phyloP scores from a whole-genome alignment of 1,284 basidiomycete genomes.

The Farysia itapuensis region DNA sequence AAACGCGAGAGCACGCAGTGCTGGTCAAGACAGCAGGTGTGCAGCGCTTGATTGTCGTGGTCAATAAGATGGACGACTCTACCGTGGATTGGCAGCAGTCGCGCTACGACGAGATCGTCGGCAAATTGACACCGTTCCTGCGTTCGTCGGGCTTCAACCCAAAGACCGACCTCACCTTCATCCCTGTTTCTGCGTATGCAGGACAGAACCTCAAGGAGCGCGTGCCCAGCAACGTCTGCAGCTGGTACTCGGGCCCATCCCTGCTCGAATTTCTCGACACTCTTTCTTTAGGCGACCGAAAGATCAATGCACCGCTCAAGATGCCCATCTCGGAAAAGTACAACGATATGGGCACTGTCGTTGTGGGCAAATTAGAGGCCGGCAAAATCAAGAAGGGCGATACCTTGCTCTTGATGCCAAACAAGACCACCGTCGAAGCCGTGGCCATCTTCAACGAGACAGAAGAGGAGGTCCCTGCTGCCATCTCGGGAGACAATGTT shows the following conservation, averaged over 20 bases:
- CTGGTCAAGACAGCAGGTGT: conserved; percentile 60
- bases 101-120: conserved; percentile 56
- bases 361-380: conserved; percentile 58
- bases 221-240: conserved; percentile 44
- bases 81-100: conserved; percentile 56
- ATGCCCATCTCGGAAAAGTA: conserved; percentile 60
- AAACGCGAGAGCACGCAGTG: conserved; percentile 59
- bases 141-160: conserved; percentile 55
- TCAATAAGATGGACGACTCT: conserved; percentile 60
- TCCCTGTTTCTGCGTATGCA: conserved; percentile 57
- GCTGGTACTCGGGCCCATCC: conserved; percentile 54
- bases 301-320: conserved; percentile 55
- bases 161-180: conserved; percentile 57
- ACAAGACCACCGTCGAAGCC: conserved; percentile 51
- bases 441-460: conserved; percentile 54
- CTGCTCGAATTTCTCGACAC: conserved; percentile 54
- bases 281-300: conserved; percentile 53
- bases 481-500: conserved; percentile 59
- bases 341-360: conserved; percentile 59
- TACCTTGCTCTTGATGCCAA: conserved; percentile 54
- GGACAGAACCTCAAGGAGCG: conserved; percentile 59
- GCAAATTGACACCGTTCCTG: conserved; percentile 57
- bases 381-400: conserved; percentile 57
- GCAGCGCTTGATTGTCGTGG: conserved; percentile 56
- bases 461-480: conserved; percentile 59